Conservation (phyloP, 352 stramenopile species). For the Globisporangium canariense region DNA sequence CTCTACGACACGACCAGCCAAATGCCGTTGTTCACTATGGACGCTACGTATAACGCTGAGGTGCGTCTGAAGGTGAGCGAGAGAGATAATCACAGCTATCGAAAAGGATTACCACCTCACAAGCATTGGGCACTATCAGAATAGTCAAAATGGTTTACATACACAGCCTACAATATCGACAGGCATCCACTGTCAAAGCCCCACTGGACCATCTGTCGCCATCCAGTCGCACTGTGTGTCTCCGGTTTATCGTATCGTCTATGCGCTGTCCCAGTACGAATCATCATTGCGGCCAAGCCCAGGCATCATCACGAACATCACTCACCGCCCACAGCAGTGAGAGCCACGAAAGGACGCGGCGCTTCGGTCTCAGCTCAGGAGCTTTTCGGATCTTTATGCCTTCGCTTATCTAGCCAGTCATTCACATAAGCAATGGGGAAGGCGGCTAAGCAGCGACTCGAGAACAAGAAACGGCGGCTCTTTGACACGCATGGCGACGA, state of each 20-base stretch:
- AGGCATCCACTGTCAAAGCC: too few species aligned
- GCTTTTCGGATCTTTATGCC: too few species aligned
- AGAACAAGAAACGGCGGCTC: slow-evolving; percentile 41
- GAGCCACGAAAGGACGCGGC: too few species aligned
- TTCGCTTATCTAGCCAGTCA: neutral
- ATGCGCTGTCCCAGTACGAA: neutral
- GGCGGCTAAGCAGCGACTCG: slow-evolving; percentile 34
- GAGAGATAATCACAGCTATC: slow-evolving; percentile 1
- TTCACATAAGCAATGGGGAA: slow-evolving; percentile 37
- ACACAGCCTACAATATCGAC: neutral
- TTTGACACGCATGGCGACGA: slow-evolving; percentile 43
- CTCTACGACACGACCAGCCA: neutral
- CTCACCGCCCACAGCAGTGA: neutral
- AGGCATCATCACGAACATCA: neutral
- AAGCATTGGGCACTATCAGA: neutral
- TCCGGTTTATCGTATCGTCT: neutral
- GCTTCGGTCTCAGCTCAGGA: too few species aligned
- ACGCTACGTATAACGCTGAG: neutral
- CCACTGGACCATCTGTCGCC: neutral
- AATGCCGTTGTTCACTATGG: neutral
- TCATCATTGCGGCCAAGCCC: neutral
- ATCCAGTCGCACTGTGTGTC: too few species aligned
- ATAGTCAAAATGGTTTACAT: neutral
- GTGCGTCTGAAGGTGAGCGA: neutral
- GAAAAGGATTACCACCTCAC: neutral